Conservation (phyloP, 306 rosid genomes). For the Astragalus membranaceus region DNA sequence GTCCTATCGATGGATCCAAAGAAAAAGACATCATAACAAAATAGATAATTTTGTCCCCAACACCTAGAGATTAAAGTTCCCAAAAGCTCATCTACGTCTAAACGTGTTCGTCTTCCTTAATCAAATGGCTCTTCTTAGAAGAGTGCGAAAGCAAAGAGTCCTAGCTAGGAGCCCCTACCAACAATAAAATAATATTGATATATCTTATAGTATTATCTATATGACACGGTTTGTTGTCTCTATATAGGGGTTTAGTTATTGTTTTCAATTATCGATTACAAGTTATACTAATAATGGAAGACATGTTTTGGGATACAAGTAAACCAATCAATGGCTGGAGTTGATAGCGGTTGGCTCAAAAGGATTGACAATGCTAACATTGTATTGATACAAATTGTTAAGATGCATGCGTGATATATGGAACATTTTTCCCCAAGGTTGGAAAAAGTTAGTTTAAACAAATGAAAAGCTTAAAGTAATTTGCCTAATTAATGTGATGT, state of each 20-base stretch:
- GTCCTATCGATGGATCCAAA: conserved; percentile 49
- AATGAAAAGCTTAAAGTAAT: conserved; percentile 31
- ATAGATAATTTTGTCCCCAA: conserved; percentile 39
- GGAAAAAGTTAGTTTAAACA: neutral
- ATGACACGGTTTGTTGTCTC: no score
- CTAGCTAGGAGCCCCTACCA: conserved; percentile 6
- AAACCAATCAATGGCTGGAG: neutral
- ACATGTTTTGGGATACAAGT: neutral
- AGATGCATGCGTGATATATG: neutral
- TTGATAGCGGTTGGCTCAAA: neutral
- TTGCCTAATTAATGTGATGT: neutral
- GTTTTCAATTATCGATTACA: neutral
- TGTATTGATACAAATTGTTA: no score
- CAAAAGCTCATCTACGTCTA: conserved; percentile 26
- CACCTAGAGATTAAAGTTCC: conserved; percentile 23
- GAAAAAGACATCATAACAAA: conserved; percentile 35
- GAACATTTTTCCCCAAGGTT: neutral
- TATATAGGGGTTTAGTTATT: no score
- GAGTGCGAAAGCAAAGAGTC: conserved; percentile 32
- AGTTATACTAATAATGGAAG: neutral
- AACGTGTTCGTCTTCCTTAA: neutral
- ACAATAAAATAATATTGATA: neutral
- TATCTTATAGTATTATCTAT: no score
- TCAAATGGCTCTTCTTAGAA: conserved; percentile 28
- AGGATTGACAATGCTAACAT: neutral